Percentiles rank a stretch among this genome's conserved stretches.
These are phyloP conservation scores for Fusarium newnesense DNA, from an alignment of 2,329 filamentous ascomycete species.

Conservation along the genomic window DNA sequence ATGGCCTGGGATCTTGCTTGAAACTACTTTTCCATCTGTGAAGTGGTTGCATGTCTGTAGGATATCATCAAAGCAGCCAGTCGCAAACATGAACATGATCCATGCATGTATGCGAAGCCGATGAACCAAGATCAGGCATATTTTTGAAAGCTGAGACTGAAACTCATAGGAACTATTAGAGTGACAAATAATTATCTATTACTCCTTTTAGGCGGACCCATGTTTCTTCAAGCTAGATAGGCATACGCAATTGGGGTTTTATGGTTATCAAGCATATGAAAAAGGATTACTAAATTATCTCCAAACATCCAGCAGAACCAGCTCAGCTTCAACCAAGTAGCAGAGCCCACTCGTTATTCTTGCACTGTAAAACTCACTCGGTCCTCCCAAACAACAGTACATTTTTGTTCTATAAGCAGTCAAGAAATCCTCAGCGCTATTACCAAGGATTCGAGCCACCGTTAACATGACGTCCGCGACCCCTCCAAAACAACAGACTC, in stretches of 20 bases:
- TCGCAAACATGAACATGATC: neutral
- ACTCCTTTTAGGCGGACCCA: no score
- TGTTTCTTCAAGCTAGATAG: neutral
- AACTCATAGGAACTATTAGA: neutral
- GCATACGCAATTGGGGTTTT: neutral
- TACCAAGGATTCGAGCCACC: neutral
- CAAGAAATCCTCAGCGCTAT: no score
- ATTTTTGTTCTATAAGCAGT: neutral
- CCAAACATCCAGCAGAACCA: neutral
- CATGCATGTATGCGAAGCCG: neutral
- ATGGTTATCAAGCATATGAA: neutral
- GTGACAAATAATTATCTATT: neutral
- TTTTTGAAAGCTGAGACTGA: neutral
- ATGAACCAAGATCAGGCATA: neutral
- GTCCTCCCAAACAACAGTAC: neutral
- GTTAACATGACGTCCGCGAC: slow-evolving; percentile 38
- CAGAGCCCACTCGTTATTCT: neutral
- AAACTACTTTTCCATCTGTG: neutral
- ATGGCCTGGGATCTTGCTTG: no score
- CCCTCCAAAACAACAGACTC: slow-evolving; percentile 43
- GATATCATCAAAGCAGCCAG: neutral
- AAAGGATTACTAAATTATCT: slow-evolving; percentile 19
- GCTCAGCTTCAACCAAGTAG: slow-evolving; percentile 9
- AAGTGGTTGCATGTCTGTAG: neutral
- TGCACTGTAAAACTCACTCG: neutral